Evolutionary conservation across 129 eudicot genomes (phyloP).

Genomic region (Pulicaria dysenterica): DNA sequence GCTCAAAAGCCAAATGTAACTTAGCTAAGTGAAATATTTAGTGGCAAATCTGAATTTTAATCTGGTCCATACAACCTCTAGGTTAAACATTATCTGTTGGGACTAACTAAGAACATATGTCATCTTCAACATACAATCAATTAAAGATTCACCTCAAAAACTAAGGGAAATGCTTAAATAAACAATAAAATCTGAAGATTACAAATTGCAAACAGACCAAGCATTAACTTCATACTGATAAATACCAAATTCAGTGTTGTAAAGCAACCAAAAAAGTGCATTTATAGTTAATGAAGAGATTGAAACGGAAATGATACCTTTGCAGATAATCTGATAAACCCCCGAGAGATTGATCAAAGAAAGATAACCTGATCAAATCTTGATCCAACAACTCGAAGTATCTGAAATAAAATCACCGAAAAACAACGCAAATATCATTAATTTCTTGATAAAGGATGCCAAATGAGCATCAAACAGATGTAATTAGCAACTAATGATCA

Average conservation of each 20-base stretch:
- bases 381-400: constrained; percentile 16
- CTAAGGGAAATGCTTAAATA: neutral
- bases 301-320: constrained; percentile 34
- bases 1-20: constrained; percentile 22
- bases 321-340: constrained; percentile 28
- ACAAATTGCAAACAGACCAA: neutral
- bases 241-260: neutral
- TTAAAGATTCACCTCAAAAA: neutral
- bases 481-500: constrained; percentile 10
- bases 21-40: neutral
- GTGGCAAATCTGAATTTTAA: neutral
- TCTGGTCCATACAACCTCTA: constrained; percentile 5
- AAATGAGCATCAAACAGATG: constrained; percentile 11
- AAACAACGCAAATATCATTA: neutral
- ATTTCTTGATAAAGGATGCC: neutral
- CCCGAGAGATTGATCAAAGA: constrained; percentile 23
- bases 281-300: neutral
- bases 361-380: constrained; percentile 6
- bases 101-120: neutral
- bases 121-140: neutral
- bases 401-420: neutral
- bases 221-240: neutral
- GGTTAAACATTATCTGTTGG: neutral
- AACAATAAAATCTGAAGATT: neutral
- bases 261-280: neutral